phyloP scores from a whole-genome alignment of 1,284 basidiomycete genomes.

The Boletellus deceptivus region DNA sequence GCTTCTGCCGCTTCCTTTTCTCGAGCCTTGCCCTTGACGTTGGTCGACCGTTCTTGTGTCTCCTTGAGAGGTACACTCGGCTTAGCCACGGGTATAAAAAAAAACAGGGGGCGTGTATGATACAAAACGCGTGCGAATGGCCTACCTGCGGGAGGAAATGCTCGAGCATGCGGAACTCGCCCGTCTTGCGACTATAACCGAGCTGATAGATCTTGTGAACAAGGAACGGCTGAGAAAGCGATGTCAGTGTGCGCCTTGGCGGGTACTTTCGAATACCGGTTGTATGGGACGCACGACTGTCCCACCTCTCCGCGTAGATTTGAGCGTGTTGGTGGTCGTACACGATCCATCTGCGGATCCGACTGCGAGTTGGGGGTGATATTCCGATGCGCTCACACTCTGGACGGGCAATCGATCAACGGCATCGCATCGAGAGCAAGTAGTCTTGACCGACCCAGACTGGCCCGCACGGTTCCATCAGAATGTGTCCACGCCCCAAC shows the following conservation, averaged over 20 bases:
- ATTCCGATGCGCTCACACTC: conserved; percentile 76
- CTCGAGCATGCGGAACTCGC: conserved; percentile 82
- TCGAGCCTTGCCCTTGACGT: conserved; percentile 33
- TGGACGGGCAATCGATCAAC: conserved; percentile 30
- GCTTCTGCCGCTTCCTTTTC: conserved; percentile 29
- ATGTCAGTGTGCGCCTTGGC: too few species aligned
- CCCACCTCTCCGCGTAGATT: conserved; percentile 65
- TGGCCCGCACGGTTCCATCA: conserved; percentile 73
- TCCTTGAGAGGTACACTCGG: conserved; percentile 39
- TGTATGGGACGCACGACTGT: conserved; percentile 50
- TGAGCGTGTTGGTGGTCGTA: conserved; percentile 67
- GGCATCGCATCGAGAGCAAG: background rate
- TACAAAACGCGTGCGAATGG: too few species aligned
- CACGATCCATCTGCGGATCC: conserved; percentile 82
- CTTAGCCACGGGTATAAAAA: too few species aligned
- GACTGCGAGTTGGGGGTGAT: conserved; percentile 81
- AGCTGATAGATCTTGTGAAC: conserved; percentile 81
- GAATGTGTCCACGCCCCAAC: conserved; percentile 69
- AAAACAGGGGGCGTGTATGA: too few species aligned
- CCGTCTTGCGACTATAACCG: conserved; percentile 74
- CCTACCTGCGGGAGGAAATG: conserved; percentile 72
- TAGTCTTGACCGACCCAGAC: conserved; percentile 60
- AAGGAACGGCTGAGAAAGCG: conserved; percentile 60
- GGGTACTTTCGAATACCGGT: too few species aligned
- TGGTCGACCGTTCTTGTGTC: conserved; percentile 52